A percentile compares a stretch with the other conserved stretches of the same genome.
These are phyloP conservation scores for Cryptococcus sp. DNA, from an alignment of 1,284 basidiomycete species.

Conservation along the genomic window DNA sequence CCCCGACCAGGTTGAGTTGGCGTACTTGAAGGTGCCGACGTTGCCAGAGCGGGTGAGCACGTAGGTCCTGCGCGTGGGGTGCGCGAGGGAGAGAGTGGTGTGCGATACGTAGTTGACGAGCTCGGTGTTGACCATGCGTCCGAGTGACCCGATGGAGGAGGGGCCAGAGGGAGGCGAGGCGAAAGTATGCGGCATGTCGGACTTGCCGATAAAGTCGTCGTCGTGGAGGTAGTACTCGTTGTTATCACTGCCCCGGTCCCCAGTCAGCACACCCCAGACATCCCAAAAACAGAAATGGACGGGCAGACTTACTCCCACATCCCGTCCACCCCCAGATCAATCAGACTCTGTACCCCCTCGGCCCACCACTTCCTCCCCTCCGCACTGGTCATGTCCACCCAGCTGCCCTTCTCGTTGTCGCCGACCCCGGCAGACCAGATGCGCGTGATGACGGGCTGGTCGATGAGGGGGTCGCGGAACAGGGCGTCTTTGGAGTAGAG, in stretches of 20 bases:
- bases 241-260: slow-evolving; percentile 48
- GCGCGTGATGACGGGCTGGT: slow-evolving; percentile 43
- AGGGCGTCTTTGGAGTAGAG: slow-evolving; percentile 44
- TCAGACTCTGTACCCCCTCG: slow-evolving; percentile 45
- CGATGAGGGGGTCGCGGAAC: slow-evolving; percentile 42
- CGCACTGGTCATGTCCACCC: slow-evolving; percentile 51
- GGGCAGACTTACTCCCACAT: slow-evolving; percentile 49
- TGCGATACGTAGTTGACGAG: slow-evolving; percentile 48
- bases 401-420: slow-evolving; percentile 47
- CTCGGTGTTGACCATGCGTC: slow-evolving; percentile 51
- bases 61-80: slow-evolving; percentile 45
- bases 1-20: slow-evolving; percentile 50
- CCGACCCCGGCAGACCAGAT: slow-evolving; percentile 51
- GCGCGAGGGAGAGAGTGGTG: slow-evolving; percentile 35
- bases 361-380: slow-evolving; percentile 51
- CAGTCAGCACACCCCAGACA: slow-evolving; percentile 2
- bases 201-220: slow-evolving; percentile 40
- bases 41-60: slow-evolving; percentile 52
- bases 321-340: slow-evolving; percentile 49
- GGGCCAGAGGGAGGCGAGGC: slow-evolving; percentile 23
- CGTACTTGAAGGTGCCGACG: slow-evolving; percentile 51
- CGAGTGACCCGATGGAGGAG: slow-evolving; percentile 43
- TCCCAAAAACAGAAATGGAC: not conserved
- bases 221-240: slow-evolving; percentile 52
- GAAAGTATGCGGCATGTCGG: slow-evolving; percentile 26